phyloP scores from a whole-genome alignment of 2,329 filamentous ascomycete genomes.

The Pseudocercospora macadamiae region DNA sequence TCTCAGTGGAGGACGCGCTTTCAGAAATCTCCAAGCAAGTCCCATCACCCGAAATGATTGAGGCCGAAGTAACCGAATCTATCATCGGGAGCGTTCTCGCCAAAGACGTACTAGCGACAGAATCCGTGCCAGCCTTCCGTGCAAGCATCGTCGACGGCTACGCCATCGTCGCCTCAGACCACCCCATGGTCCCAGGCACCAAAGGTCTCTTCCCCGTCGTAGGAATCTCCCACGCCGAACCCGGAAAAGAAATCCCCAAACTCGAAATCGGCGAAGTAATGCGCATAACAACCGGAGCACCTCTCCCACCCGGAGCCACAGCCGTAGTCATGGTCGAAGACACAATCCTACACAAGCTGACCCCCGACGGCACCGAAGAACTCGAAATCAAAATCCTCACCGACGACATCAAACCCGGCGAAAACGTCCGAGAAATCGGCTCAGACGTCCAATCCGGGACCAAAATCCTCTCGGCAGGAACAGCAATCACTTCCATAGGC shows the following conservation, averaged over 20 bases:
- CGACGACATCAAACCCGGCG: constrained; percentile 70
- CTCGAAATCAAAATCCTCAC: constrained; percentile 85
- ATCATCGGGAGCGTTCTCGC: constrained; percentile 80
- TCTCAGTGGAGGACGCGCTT: constrained; percentile 81
- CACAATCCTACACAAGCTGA: constrained; percentile 74
- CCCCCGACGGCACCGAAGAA: constrained; percentile 81
- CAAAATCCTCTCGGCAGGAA: constrained; percentile 73
- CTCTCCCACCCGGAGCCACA: constrained; percentile 83
- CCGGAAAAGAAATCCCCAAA: constrained; percentile 66
- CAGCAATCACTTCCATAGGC: constrained; percentile 81
- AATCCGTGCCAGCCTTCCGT: constrained; percentile 88
- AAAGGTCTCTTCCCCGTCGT: constrained; percentile 85
- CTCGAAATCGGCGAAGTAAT: constrained; percentile 77
- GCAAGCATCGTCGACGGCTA: constrained; percentile 98
- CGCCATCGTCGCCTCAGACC: constrained; percentile 67
- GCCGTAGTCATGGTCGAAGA: constrained; percentile 98
- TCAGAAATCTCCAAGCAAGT: constrained; percentile 72
- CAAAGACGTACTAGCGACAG: constrained; percentile 75
- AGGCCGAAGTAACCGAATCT: constrained; percentile 62
- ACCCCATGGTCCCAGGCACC: constrained; percentile 56
- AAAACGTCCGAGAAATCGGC: constrained; percentile 90
- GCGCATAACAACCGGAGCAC: constrained; percentile 92
- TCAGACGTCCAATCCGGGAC: constrained; percentile 77
- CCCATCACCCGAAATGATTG: constrained; percentile 62
- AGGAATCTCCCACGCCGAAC: constrained; percentile 81